Evolutionary conservation across 768 basidiomycete species (phyloP), one percentile per base, ranked within the genome.

Genomic region (Coprinopsis sp.): DNA sequence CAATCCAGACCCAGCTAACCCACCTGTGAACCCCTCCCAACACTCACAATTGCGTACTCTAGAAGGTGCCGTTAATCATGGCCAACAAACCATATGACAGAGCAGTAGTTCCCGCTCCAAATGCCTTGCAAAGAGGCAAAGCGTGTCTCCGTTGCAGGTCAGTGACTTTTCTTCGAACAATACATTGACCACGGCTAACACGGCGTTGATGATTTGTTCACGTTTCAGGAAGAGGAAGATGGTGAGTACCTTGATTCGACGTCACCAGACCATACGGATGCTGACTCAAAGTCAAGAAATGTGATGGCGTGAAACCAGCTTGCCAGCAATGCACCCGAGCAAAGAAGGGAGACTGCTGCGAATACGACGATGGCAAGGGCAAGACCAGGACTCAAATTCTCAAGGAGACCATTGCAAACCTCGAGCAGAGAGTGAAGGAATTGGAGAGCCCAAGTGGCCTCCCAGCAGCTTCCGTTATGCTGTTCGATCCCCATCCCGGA

Each of bases 291-390:
- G 18, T 50, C 7, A 53, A 90, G 87, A 75, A 84, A 64, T 90
- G 87, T 59, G 87, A 89, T 57, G 87, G 86, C 51, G 57, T 57
- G 37, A 88, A 86, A 61, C 87, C 87, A 23, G 75, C 84, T 11
- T 90, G 87, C 51, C 83, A 84, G 52, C 87, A 90, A 58, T 90
- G 87, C 58, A 68, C 70, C 23, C 80, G 83, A 43, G 86, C 86
- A 33, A 89, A 89, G 73, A 88, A 87, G 60, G 69, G 68, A 41
- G 84, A 87, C 2, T 69, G 61, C 10, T 90, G 87, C 63, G 84
- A 86, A 57, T 90, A 89, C 60, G 87, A 90, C 54, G 87, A 90
- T 64, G 87, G 87, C 21, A 87, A 84, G 68, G 84, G 84, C 39
- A 89, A 88, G 69, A 88, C 85, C 36, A 74, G 86, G 51, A 89